Evolutionary conservation across 441 rosid genomes (phyloP).

Genomic region (Gossypium gossypioides): DNA sequence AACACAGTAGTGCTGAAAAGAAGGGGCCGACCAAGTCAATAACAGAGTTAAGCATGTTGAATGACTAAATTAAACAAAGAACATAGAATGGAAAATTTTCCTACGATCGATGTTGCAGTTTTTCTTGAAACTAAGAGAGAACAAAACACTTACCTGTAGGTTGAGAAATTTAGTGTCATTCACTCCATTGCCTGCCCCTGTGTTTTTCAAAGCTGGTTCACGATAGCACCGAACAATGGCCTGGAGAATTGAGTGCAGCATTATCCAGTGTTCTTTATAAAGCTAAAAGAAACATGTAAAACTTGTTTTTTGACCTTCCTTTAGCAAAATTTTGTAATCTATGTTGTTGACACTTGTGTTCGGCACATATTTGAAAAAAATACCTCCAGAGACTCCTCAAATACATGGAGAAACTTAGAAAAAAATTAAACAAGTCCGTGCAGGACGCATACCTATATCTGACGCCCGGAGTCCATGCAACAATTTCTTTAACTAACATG

Average conservation of each 20-base stretch:
- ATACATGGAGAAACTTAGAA: neutral
- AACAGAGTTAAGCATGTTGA: neutral
- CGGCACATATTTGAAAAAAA: neutral
- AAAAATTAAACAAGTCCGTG: neutral
- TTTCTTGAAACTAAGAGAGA: constrained; percentile 6
- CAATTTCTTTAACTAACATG: neutral
- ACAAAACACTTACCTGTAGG: constrained; percentile 29
- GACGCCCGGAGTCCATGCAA: neutral
- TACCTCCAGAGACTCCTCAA: neutral
- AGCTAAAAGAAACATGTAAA: neutral
- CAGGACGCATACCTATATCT: neutral
- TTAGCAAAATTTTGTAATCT: neutral
- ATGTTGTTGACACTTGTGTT: neutral
- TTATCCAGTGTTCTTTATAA: neutral
- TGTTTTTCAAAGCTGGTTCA: constrained; percentile 15
- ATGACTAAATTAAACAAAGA: neutral
- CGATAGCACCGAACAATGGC: constrained; percentile 16
- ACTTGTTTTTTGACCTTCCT: neutral
- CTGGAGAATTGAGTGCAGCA: neutral
- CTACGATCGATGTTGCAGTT: neutral
- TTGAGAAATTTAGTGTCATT: constrained; percentile 16
- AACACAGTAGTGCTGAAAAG: neutral
- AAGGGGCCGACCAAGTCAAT: neutral
- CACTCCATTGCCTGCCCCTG: constrained; percentile 15
- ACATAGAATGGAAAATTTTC: neutral